Conservation (phyloP, 352 stramenopile species). For the Phytophthora pluvialis region DNA sequence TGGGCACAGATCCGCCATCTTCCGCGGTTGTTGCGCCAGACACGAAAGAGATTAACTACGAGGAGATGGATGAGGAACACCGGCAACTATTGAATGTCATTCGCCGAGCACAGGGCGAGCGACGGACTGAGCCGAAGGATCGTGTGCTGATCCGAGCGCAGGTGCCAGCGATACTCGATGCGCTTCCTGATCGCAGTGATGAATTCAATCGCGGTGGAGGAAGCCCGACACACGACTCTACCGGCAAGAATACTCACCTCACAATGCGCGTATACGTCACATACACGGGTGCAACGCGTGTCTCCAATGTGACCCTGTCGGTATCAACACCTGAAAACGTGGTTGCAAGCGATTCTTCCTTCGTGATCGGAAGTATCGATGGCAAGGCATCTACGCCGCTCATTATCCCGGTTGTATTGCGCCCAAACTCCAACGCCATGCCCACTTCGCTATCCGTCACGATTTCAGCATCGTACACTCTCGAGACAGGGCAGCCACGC, state of each 20-base stretch:
- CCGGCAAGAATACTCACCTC: conserved; percentile 47
- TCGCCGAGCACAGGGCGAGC: conserved; percentile 70
- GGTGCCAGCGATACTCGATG: conserved; percentile 74
- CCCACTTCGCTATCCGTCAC: conserved; percentile 69
- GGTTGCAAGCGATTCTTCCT: conserved; percentile 59
- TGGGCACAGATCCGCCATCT: conserved; percentile 89
- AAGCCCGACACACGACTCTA: conserved; percentile 10
- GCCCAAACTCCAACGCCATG: conserved; percentile 54
- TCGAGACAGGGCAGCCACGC: conserved; percentile 72
- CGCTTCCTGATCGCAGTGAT: conserved; percentile 46
- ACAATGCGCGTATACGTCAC: conserved; percentile 87
- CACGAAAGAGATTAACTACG: conserved; percentile 90
- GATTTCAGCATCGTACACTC: conserved; percentile 76
- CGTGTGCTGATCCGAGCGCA: conserved; percentile 78
- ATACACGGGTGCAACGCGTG: conserved; percentile 71
- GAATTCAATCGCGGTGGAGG: conserved; percentile 42
- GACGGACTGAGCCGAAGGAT: conserved; percentile 72
- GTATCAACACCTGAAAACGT: conserved; percentile 73
- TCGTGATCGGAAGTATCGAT: conserved; percentile 77
- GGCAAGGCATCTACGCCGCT: conserved; percentile 65
- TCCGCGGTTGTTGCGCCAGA: conserved; percentile 69
- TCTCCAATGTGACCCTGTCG: conserved; percentile 82
- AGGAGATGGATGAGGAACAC: conserved; percentile 92
- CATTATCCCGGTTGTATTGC: conserved; percentile 68
- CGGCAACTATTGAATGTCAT: conserved; percentile 89